These are phyloP conservation scores for Fusarium sp. DNA, from an alignment of 2,329 filamentous ascomycete genomes.

Conservation along the genomic window DNA sequence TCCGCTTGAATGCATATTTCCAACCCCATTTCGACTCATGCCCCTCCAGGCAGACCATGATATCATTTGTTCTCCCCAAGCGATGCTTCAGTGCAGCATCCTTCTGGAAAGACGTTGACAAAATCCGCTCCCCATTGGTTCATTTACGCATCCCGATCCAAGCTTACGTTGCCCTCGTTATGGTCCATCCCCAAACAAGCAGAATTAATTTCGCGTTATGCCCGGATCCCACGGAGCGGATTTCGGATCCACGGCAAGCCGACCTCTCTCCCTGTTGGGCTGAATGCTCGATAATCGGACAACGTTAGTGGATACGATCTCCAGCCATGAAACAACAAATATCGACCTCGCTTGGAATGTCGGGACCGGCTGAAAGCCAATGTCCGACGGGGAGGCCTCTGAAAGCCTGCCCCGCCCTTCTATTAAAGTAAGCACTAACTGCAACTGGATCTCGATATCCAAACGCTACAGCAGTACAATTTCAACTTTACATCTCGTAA, in stretches of 20 bases:
- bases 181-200: background rate
- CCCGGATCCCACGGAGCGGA: background rate
- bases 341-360: background rate
- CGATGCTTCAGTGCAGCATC: background rate
- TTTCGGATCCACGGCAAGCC: background rate
- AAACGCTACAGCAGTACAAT: no score
- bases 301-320: background rate
- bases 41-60: background rate
- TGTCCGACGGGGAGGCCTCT: background rate
- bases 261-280: background rate
- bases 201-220: background rate
- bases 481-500: background rate
- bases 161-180: background rate
- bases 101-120: background rate
- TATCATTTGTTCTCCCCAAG: background rate
- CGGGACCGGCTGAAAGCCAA: background rate
- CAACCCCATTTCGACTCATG: background rate
- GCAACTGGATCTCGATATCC: no score
- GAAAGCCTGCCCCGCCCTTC: background rate
- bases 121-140: rapidly evolving
- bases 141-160: background rate
- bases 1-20: background rate
- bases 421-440: background rate
- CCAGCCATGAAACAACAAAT: background rate
- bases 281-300: background rate